A percentile compares a stretch with the other conserved stretches of the same genome.
Evolutionary conservation across 1,139 yeast species (phyloP).

Genomic region (Yamadazyma dushanensis): DNA sequence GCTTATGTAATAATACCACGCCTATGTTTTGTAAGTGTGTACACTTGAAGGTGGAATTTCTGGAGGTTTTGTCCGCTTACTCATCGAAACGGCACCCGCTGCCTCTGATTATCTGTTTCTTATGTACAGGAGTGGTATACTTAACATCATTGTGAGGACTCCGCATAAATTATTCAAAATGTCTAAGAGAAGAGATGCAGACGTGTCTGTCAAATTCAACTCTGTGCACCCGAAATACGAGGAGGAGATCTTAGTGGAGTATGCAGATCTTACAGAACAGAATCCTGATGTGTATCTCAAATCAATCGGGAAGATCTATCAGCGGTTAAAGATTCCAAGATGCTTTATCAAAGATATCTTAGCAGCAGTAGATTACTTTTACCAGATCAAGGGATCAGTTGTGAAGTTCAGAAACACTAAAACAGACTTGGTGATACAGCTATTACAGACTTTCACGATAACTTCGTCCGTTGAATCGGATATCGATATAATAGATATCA

Average conservation of each 20-base stretch:
- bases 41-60: no score
- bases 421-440: conserved; percentile 25
- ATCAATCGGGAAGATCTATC: conserved; percentile 27
- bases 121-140: no score
- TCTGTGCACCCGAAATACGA: conserved; percentile 23
- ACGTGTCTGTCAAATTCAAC: conserved; percentile 15
- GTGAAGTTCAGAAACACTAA: conserved; percentile 13
- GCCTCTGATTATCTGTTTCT: no score
- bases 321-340: conserved; percentile 27
- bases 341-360: conserved; percentile 36
- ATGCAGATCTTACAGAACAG: conserved; percentile 24
- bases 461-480: conserved; percentile 19
- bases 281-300: conserved; percentile 32
- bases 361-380: conserved; percentile 35
- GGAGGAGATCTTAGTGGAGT: conserved; percentile 35
- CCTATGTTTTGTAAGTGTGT: no score
- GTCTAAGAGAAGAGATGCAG: conserved; percentile 9
- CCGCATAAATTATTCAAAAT: no score
- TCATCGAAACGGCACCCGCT: no score
- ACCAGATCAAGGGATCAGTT: conserved; percentile 19
- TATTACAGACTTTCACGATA: conserved; percentile 34
- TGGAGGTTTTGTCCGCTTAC: no score
- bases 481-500: conserved; percentile 34
- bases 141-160: no score
- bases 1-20: no score